Base-by-base conservation (phyloP, 306 rosid genomes). In the Fagus sylvatica region DNA sequence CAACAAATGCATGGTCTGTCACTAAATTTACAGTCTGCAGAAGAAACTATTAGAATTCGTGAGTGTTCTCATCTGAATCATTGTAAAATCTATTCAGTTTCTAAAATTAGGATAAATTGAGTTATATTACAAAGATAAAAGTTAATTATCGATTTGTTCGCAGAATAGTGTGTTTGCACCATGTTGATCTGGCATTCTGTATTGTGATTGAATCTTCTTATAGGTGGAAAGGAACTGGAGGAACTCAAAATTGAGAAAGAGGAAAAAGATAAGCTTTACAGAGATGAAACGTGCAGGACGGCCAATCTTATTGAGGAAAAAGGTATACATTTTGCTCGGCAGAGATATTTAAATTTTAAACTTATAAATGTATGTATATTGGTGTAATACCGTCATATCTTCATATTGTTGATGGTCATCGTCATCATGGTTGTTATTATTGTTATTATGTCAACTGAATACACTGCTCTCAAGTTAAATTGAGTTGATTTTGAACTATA, bases 201-300 rank as follows among this genome's bases (percentile, higher is more conserved):
- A 76, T 76, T 76, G 75, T 81, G 53, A 42, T 79, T 78, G 70
- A 82, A 77, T 83, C 78, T 71, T 60, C 49, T 74, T 53, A 53
- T 40, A 95, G 98, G 93, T 80, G 91, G 86, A 80, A 84, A 72
- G 76, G 96, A 86, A 84, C 83, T 91, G 46, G 85, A 81, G 85
- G 83, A 87, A 76, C 86, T 84, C 76, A 95, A 85, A 78, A 30
- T 74, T 62, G 84, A 80, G 85, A 75, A 84, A 73, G 89, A 86
- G 74, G 96, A 91, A 77, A 82, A 61, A 71, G 93, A 88, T 60
- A 85, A 78, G 53, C 60, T 82, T 80, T 82, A 86, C 80, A 76
- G 80, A 66, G 91, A 89, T 71, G 97, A 89, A 76, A 89, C 74
- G 76, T 56, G 71, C 74, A 88, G 88, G 84, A 78, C 69, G 60